These are phyloP conservation scores for Puccinia triticina DNA, from an alignment of 1,284 basidiomycete species.

Conservation along the genomic window DNA sequence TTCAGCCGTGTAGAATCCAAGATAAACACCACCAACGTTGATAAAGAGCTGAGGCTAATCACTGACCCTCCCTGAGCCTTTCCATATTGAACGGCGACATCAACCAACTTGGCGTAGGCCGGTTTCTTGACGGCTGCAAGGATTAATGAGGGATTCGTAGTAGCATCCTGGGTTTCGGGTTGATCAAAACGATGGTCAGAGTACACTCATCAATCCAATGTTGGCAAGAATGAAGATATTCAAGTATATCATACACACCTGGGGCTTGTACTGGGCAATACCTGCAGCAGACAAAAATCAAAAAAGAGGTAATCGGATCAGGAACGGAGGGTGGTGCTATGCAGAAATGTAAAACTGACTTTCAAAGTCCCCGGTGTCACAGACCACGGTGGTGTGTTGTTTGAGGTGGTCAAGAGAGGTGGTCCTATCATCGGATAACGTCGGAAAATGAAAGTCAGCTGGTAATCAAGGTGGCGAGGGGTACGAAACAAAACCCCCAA, in stretches of 20 bases:
- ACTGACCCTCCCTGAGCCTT: constrained; percentile 70
- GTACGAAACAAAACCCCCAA: neutral
- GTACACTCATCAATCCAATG: neutral
- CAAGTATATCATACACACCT: constrained; percentile 23
- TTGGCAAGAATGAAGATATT: neutral
- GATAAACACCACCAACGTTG: neutral
- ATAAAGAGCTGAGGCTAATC: neutral
- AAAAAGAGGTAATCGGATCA: neutral
- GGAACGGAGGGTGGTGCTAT: neutral
- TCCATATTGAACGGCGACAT: constrained; percentile 77
- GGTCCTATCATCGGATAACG: constrained; percentile 62
- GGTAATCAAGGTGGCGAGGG: neutral
- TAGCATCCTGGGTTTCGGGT: constrained; percentile 64
- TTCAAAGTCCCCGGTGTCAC: constrained; percentile 52
- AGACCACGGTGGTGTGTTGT: constrained; percentile 76
- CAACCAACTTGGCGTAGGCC: constrained; percentile 80
- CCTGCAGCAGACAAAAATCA: neutral
- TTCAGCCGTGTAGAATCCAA: neutral
- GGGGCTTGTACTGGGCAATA: constrained; percentile 51
- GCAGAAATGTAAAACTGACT: constrained; percentile 15
- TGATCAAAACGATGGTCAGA: neutral
- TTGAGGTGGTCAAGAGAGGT: constrained; percentile 85
- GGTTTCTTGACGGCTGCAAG: constrained; percentile 90
- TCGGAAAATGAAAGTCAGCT: neutral
- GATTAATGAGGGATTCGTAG: constrained; percentile 86